Base-by-base conservation (phyloP, 371 early-diverging fungal species). In the Mortierella sp. region DNA sequence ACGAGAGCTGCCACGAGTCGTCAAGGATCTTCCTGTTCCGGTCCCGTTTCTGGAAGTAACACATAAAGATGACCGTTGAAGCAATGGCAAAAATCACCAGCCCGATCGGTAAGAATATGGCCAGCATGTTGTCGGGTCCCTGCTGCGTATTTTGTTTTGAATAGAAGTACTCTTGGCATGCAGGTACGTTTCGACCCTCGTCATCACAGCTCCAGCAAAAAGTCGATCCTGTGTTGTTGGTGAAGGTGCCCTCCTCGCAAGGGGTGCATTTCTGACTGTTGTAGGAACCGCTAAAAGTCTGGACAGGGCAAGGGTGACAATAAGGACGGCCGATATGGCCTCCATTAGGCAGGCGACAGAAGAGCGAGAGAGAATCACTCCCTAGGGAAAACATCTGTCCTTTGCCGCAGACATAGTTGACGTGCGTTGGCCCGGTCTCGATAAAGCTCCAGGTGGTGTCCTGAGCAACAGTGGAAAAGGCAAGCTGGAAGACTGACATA, bases 401-500 rank as follows among this genome's bases (percentile, higher is more conserved):
- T 34, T 70, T 72, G 55, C 58, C 65, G 60, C 83, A 83, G 44
- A 79, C 80, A 44, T 68, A 79, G 45, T 80, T 63, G 50, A 83
- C 71, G 19, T 48, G 74, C 28, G 80, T n/a, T 0, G 83, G 76
- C 16, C 83, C 83, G 4, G 74, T 80, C 19, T 70, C 68, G 55
- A 79, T 76, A 31, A 70, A 79, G 16, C 71, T 38, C 83, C 83
- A 83, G 19, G 83, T 16, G 1, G 45, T 73, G 34, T 79, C 77
- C 65, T 80, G 83, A n/a, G 77, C 13, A 5, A 74, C 72, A 8
- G 83, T 83, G 44, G 83, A 79, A 34, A 83, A 70, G 19, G 80
- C 83, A 24, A 83, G 83, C 65, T 83, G 70, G 48, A 79, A 76
- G 52, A 79, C 79, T 2, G 77, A 70, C 74, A 83, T 73, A 50